Evolutionary conservation across 352 stramenopile genomes (phyloP).

Genomic region (Thalassiosira ordinaria): DNA sequence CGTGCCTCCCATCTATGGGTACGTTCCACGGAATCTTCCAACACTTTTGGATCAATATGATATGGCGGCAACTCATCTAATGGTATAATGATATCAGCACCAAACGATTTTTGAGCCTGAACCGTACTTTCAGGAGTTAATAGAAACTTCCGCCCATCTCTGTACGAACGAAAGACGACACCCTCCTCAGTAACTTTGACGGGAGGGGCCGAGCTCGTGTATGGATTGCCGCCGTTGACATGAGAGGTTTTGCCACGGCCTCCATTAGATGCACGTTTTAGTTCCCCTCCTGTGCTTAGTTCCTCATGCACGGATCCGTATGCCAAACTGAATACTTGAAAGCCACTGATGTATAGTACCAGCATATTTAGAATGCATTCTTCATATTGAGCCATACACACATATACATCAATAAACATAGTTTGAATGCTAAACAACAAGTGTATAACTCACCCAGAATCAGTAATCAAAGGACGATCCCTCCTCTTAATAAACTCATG

Average conservation of each 20-base stretch:
- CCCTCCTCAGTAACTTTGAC: slow-evolving; percentile 88
- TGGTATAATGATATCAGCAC: slow-evolving; percentile 89
- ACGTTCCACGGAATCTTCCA: slow-evolving; percentile 82
- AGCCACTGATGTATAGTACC: slow-evolving; percentile 26
- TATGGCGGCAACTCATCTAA: slow-evolving; percentile 89
- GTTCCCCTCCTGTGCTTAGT: slow-evolving; percentile 72
- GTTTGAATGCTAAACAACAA: slow-evolving; percentile 53
- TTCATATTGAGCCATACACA: no score
- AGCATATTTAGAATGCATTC: no score
- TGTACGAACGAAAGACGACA: slow-evolving; percentile 87
- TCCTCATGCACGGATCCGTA: slow-evolving; percentile 87
- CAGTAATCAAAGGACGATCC: slow-evolving; percentile 88
- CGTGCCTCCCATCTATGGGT: slow-evolving; percentile 88
- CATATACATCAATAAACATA: neutral
- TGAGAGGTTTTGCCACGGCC: slow-evolving; percentile 14
- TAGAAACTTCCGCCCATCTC: slow-evolving; percentile 86
- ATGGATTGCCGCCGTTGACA: slow-evolving; percentile 1
- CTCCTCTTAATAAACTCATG: slow-evolving; percentile 86
- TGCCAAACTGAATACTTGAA: slow-evolving; percentile 82
- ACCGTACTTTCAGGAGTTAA: slow-evolving; percentile 88
- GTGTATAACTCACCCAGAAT: slow-evolving; percentile 86
- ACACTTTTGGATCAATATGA: slow-evolving; percentile 80
- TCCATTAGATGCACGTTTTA: slow-evolving; percentile 60
- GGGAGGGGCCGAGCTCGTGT: no score
- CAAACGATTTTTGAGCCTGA: slow-evolving; percentile 87